Evolutionary conservation across 441 rosid species (phyloP).

Genomic region (Hura crepitans): DNA sequence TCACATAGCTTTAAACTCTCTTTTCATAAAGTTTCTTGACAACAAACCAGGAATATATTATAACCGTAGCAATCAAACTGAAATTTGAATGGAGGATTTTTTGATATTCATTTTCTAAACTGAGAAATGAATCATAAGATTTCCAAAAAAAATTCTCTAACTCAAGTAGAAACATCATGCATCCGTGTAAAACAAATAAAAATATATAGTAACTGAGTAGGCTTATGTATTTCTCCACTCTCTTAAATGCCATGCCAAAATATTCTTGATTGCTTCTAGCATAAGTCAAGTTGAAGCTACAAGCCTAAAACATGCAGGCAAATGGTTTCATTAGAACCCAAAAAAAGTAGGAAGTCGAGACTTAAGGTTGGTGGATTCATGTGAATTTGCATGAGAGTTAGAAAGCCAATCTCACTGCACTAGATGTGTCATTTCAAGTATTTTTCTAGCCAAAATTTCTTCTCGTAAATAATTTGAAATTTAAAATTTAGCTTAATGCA

Average conservation of each 20-base stretch:
- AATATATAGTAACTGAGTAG: no score
- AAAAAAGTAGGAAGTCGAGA: neutral
- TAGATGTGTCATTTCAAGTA: neutral
- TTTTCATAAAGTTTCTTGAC: neutral
- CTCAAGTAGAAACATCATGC: no score
- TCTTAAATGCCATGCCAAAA: neutral
- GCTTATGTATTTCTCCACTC: neutral
- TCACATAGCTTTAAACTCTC: neutral
- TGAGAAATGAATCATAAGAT: no score
- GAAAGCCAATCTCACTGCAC: neutral
- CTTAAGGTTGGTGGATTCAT: neutral
- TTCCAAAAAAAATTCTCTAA: no score
- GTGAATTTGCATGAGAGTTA: neutral
- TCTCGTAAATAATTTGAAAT: neutral
- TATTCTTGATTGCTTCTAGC: neutral
- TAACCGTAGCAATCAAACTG: neutral
- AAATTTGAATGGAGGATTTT: no score
- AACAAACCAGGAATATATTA: neutral
- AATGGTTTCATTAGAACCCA: neutral
- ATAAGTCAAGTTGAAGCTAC: neutral
- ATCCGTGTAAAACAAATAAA: no score
- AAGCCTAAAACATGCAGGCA: neutral
- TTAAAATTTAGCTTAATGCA: constrained; percentile 18
- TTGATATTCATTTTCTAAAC: no score
- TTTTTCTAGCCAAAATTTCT: neutral